Evolutionary conservation across 1,284 basidiomycete species (phyloP).

Genomic region (Tremellales sp.): DNA sequence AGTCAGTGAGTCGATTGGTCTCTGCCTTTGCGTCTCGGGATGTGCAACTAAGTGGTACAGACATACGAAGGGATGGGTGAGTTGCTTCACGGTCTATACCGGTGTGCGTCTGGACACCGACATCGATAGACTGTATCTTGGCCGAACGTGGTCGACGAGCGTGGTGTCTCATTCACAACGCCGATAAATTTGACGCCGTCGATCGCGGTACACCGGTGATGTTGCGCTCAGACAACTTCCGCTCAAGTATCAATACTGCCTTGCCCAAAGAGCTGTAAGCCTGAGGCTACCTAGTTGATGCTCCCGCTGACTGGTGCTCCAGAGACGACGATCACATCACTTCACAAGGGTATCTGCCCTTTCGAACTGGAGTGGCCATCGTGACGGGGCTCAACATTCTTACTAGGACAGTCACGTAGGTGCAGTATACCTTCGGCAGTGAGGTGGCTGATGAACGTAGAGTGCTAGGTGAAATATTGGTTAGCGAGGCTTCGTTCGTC

Average conservation of each 20-base stretch:
- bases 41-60: no score
- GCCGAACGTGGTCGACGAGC: constrained; percentile 21
- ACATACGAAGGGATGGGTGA: neutral
- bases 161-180: constrained; percentile 26
- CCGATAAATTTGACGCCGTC: constrained; percentile 27
- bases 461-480: no score
- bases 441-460: no score
- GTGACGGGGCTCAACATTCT: constrained; percentile 24
- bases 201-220: constrained; percentile 15
- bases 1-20: constrained; percentile 13
- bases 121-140: constrained; percentile 18
- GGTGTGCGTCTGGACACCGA: constrained; percentile 4
- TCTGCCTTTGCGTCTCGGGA: neutral
- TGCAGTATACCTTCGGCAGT: neutral
- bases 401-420: constrained; percentile 19
- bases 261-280: no score
- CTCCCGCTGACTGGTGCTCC: neutral
- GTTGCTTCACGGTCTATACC: neutral
- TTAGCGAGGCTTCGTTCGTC: no score
- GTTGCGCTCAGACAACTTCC: constrained; percentile 25
- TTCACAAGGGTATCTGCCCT: constrained; percentile 13
- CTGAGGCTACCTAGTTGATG: no score
- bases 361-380: no score
- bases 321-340: constrained; percentile 27
- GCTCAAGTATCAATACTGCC: constrained; percentile 20